Conservation (phyloP, 257 asterid species). For the Solanum infundibuliforme region DNA sequence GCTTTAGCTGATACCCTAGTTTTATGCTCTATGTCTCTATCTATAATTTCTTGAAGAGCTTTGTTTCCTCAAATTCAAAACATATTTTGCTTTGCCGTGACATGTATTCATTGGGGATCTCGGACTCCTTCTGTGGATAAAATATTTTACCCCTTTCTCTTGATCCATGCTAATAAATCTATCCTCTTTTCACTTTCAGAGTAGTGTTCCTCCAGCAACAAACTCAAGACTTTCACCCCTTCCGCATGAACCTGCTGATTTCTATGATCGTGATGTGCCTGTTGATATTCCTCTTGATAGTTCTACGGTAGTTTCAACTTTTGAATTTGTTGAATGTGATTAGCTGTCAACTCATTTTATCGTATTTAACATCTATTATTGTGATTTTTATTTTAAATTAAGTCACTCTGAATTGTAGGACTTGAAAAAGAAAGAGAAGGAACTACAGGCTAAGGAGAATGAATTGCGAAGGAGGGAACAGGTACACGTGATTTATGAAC, state of each 20-base stretch:
- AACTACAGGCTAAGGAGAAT: constrained; percentile 87
- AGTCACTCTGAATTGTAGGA: constrained; percentile 37
- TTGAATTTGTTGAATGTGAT: not conserved
- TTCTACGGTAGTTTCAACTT: constrained; percentile 37
- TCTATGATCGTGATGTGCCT: constrained; percentile 73
- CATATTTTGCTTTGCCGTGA: not conserved
- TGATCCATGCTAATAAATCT: not conserved
- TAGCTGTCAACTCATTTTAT: not conserved
- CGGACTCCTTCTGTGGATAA: not conserved
- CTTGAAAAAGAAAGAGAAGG: constrained; percentile 80
- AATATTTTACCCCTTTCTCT: not conserved
- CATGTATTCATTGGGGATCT: not conserved
- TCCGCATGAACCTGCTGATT: constrained; percentile 94
- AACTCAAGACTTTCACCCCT: constrained; percentile 91
- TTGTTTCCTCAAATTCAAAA: not conserved
- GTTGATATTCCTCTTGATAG: constrained; percentile 82
- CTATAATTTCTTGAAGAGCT: not conserved
- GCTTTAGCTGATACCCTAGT: not conserved
- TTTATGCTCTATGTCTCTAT: not conserved
- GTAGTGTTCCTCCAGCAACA: constrained; percentile 61
- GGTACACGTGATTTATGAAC: constrained; percentile 24
- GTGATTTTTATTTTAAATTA: constrained; percentile 8
- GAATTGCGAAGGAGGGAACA: constrained; percentile 85
- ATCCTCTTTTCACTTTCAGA: constrained; percentile 28
- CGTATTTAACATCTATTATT: not conserved